A percentile compares a stretch with the other conserved stretches of the same genome.
Conservation (phyloP, 345 rosid genomes). For the Nephelium lappaceum region DNA sequence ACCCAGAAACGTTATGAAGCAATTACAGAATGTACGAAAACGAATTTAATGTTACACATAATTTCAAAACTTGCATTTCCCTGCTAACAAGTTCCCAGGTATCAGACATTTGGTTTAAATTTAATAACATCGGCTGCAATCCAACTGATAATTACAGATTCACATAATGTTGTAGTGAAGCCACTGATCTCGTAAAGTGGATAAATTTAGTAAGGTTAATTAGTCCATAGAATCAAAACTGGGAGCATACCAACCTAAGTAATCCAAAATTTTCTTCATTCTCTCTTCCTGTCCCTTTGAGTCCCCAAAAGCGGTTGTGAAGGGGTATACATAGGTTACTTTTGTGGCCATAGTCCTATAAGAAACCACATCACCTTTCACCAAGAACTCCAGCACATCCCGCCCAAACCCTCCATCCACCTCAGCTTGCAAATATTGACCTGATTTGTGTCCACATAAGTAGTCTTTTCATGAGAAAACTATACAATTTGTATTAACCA, state of each 20-base stretch:
- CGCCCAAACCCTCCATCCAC: conserved; percentile 74
- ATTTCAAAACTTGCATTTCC: not conserved
- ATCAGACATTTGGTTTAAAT: not conserved
- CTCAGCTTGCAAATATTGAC: conserved; percentile 74
- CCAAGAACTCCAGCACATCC: conserved; percentile 82
- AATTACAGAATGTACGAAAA: not conserved
- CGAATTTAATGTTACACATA: not conserved
- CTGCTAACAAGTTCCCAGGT: not conserved
- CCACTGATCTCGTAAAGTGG: not conserved
- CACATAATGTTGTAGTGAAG: not conserved
- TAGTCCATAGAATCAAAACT: conserved; percentile 80
- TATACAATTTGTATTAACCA: not conserved
- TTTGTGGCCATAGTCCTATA: conserved; percentile 79
- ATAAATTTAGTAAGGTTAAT: conserved; percentile 25
- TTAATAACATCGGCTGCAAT: not conserved
- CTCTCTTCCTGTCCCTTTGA: conserved; percentile 85
- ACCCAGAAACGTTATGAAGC: not conserved
- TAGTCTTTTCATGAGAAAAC: not conserved
- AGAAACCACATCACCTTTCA: conserved; percentile 73
- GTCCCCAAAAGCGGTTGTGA: conserved; percentile 89
- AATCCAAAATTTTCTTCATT: conserved; percentile 61
- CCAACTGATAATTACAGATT: not conserved
- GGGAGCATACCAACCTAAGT: conserved; percentile 85
- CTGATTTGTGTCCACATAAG: conserved; percentile 34
- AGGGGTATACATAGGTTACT: conserved; percentile 87